Conservation (phyloP, 2,329 filamentous ascomycete species). For the Aspergillus pseudoterreus region DNA sequence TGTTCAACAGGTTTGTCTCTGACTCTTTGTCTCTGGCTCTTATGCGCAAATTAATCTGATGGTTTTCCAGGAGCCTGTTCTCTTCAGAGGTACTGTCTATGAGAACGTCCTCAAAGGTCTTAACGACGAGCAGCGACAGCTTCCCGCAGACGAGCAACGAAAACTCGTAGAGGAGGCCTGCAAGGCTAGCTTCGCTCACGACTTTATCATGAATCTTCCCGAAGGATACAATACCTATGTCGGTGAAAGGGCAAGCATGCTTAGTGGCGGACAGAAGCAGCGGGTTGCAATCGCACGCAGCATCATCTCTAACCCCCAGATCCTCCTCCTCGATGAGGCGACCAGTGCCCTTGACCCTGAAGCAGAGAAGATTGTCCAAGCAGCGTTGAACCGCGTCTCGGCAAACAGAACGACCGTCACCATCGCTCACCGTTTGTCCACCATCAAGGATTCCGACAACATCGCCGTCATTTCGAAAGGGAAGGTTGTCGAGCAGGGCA, state of each 20-base stretch:
- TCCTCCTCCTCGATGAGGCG: conserved; percentile 85
- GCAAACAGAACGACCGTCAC: conserved; percentile 43
- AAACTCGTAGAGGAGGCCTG: conserved; percentile 13
- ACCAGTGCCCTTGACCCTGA: conserved; percentile 84
- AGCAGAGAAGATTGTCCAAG: conserved; percentile 80
- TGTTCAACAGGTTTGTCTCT: conserved; percentile 37
- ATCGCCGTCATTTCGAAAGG: conserved; percentile 44
- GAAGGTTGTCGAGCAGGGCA: conserved; percentile 42
- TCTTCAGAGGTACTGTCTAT: conserved; percentile 78
- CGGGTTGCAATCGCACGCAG: conserved; percentile 81
- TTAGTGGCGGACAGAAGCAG: conserved; percentile 87
- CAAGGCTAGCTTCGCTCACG: conserved; percentile 60
- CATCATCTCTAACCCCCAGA: conserved; percentile 73
- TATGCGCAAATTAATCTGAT: neutral
- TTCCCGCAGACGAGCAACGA: conserved; percentile 36
- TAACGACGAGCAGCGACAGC: conserved; percentile 40
- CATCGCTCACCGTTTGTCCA: conserved; percentile 44
- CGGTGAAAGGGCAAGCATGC: conserved; percentile 74
- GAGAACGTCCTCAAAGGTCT: conserved; percentile 65
- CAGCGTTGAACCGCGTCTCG: conserved; percentile 70
- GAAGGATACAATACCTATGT: conserved; percentile 81
- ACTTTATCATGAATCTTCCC: conserved; percentile 70
- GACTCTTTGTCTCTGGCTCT: no score
- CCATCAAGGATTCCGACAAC: conserved; percentile 40
- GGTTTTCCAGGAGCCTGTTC: conserved; percentile 59